A percentile compares a stretch with the other conserved stretches of the same genome.
Conservation (phyloP, 345 rosid genomes). For the Euphorbia tirucalli region DNA sequence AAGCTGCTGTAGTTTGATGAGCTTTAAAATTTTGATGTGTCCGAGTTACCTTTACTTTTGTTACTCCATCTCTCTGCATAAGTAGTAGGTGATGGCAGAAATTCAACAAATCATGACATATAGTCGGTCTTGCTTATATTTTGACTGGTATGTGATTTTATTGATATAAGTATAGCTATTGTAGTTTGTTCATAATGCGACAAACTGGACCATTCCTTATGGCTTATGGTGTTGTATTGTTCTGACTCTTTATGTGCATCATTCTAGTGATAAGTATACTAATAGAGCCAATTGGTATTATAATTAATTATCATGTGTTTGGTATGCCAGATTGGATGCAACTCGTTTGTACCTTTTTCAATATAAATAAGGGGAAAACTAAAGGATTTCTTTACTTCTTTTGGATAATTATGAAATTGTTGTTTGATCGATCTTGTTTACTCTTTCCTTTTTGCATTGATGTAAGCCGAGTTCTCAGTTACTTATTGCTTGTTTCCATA, state of each 20-base stretch:
- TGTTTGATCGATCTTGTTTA: background rate
- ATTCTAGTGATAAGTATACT: background rate
- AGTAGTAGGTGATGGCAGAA: background rate
- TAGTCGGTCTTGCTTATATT: background rate
- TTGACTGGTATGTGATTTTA: background rate
- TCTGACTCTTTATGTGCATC: background rate
- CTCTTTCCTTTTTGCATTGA: background rate
- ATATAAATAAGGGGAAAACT: background rate
- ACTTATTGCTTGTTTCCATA: background rate
- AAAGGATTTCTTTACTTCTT: background rate
- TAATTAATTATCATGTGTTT: background rate
- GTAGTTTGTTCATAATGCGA: background rate
- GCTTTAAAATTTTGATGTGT: background rate
- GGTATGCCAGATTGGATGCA: background rate
- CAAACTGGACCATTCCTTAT: background rate
- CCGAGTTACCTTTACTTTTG: background rate
- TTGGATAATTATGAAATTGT: background rate
- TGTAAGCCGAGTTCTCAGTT: background rate
- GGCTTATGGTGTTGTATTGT: background rate
- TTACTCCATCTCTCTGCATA: background rate
- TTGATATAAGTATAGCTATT: background rate
- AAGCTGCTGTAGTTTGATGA: background rate
- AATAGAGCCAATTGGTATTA: background rate
- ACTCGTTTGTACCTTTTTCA: background rate
- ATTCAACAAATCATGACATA: too few species aligned